Evolutionary conservation across 805 yeast species (phyloP), one percentile per base, ranked within the genome.

Genomic region (Metschnikowia chrysomelidarum): DNA sequence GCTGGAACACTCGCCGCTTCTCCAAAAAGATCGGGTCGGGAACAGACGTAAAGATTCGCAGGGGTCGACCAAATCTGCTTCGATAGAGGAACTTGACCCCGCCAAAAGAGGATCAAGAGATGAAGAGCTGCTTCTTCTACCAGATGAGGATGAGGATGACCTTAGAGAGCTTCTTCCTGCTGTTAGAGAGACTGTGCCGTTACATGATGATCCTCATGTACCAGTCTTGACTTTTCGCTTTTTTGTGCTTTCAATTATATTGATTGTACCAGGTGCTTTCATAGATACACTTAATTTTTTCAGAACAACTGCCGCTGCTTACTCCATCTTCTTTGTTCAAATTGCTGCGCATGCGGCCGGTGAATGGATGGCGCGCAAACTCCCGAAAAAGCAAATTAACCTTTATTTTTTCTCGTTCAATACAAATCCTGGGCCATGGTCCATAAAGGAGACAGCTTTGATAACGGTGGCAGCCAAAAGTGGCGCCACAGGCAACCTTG

Each of bases 391-490:
- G 34, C 38, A 32, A 10, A 38, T 62, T 6, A 34, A 32, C 4
- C 25, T 54, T 5, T 46, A 51, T 5, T 33, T 49, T 5, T 46
- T 51, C 32, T 41, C 43, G 19, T 63, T 71, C 43, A 57, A 58
- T 34, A 20, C 44, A 22, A 74, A 75, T 39, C 80, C 80, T 0
- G 74, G 77, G 2, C 78, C 80, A 0, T 75, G 78, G 78, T 56
- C 75, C 4, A 65, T 75, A 27, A 73, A 74, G 39, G 80, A 75
- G 46, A 65, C 78, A 7, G 70, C 75, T 21, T 38, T 80, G 59
- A 64, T 76, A 23, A 69, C 77, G 7, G 59, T 73, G 19, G 67
- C 78, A 1, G 78, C 78, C 2, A 72, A 71, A 18, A 64, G 72
- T 22, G 71, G 77, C 13, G 71, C 82, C 40, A 67, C 78, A 0